A percentile compares a stretch with the other conserved stretches of the same genome.
These are phyloP conservation scores for Cinchona pubescens DNA, from an alignment of 257 asterid genomes.

Conservation along the genomic window DNA sequence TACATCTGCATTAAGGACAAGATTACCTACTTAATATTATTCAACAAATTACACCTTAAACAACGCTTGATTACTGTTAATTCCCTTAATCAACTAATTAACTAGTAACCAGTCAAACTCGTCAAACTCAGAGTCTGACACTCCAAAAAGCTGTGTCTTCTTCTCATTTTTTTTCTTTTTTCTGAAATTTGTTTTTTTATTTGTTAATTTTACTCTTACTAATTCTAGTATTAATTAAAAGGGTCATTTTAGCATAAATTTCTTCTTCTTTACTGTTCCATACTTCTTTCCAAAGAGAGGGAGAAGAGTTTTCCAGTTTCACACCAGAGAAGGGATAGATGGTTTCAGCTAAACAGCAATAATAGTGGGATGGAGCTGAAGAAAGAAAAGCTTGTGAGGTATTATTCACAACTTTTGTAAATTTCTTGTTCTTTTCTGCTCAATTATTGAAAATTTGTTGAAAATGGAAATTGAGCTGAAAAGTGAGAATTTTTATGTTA, in stretches of 20 bases:
- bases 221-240: background rate
- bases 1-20: background rate
- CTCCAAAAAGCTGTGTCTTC: too few relatives aligned
- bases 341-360: conserved; percentile 19
- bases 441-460: conserved; percentile 10
- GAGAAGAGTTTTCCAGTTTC: conserved; percentile 23
- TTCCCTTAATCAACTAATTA: too few relatives aligned
- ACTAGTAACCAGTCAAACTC: too few relatives aligned
- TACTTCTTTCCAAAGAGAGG: conserved; percentile 16
- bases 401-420: conserved; percentile 21
- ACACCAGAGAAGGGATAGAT: background rate
- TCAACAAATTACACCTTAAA: background rate
- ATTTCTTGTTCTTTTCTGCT: conserved; percentile 5
- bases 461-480: background rate
- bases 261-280: conserved; percentile 13
- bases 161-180: too few relatives aligned
- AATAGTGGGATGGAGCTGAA: conserved; percentile 49
- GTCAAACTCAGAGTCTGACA: too few relatives aligned
- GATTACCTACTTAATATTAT: background rate
- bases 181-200: background rate
- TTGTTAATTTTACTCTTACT: background rate
- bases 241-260: background rate
- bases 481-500: background rate
- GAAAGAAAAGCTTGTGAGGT: conserved; percentile 82
- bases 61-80: background rate